phyloP scores from a whole-genome alignment of 768 basidiomycete species.

The Pisolithus microcarpus region DNA sequence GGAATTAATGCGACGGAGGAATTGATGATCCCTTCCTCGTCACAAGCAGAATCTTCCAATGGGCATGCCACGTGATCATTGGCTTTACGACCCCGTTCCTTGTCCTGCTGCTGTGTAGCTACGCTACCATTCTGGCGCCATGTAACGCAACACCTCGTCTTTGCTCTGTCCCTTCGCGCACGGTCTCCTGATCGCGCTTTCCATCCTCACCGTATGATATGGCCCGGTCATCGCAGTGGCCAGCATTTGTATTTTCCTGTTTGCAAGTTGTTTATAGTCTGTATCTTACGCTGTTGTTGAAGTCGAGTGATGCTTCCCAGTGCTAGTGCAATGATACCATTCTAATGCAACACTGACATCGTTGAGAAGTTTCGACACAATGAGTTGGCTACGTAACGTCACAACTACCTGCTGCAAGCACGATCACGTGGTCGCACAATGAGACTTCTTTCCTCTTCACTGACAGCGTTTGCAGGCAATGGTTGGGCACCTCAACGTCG shows the following conservation, averaged over 20 bases:
- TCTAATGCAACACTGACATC: too few species aligned
- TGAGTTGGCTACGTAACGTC: too few species aligned
- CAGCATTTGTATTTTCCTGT: slow-evolving; percentile 2
- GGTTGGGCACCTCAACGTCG: neutral
- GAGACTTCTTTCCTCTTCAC: slow-evolving; percentile 14
- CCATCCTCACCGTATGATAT: slow-evolving; percentile 21
- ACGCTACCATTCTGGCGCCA: slow-evolving; percentile 4
- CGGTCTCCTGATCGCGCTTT: slow-evolving; percentile 10
- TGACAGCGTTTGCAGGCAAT: neutral
- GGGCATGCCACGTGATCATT: slow-evolving; percentile 7
- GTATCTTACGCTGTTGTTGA: slow-evolving; percentile 8
- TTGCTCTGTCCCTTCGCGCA: slow-evolving; percentile 1
- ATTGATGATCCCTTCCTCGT: slow-evolving; percentile 9
- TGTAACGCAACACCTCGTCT: neutral
- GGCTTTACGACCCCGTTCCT: slow-evolving; percentile 1
- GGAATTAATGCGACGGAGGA: slow-evolving; percentile 11
- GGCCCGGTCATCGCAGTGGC: slow-evolving; percentile 1
- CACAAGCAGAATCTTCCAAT: slow-evolving; percentile 4
- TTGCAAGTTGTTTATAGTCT: slow-evolving; percentile 1
- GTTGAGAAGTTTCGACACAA: too few species aligned
- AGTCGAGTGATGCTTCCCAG: too few species aligned
- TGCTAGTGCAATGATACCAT: too few species aligned
- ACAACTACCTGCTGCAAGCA: too few species aligned
- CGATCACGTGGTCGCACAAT: slow-evolving; percentile 3
- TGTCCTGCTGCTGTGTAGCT: slow-evolving; percentile 3